Percentiles rank a stretch among this genome's conserved stretches.
Conservation (phyloP, 177 flowering plant genomes). For the Viscum album region DNA sequence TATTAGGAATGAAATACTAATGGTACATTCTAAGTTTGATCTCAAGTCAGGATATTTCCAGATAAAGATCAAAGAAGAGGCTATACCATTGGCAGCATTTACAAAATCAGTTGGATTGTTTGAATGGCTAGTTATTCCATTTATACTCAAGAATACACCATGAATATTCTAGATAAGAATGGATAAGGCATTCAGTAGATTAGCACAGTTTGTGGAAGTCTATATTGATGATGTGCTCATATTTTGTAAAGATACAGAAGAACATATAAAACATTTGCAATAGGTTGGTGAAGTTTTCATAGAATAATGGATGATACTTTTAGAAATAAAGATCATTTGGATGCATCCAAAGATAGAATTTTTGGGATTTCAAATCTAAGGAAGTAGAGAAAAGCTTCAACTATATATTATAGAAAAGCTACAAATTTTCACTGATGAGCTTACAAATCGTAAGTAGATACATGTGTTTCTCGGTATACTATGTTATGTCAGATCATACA, state of each 20-base stretch:
- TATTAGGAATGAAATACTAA: neutral
- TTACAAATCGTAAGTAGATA: neutral
- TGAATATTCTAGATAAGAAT: neutral
- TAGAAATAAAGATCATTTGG: too few species aligned
- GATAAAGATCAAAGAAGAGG: neutral
- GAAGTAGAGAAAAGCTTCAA: too few species aligned
- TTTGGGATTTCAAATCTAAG: too few species aligned
- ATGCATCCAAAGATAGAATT: too few species aligned
- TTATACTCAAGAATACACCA: neutral
- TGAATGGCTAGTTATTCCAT: neutral
- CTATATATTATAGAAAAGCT: too few species aligned
- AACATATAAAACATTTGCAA: neutral
- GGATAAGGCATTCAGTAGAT: neutral
- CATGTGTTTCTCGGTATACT: neutral
- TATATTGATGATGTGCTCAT: neutral
- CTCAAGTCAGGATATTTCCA: neutral
- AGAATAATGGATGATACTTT: neutral
- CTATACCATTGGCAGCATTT: neutral
- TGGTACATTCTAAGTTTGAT: neutral
- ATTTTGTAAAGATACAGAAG: neutral
- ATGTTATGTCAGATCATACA: neutral
- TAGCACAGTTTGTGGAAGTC: neutral
- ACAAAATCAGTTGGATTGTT: neutral
- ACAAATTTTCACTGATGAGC: neutral
- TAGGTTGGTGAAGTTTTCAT: neutral